Conservation (phyloP, 1,139 yeast genomes). For the Candida sojae region DNA sequence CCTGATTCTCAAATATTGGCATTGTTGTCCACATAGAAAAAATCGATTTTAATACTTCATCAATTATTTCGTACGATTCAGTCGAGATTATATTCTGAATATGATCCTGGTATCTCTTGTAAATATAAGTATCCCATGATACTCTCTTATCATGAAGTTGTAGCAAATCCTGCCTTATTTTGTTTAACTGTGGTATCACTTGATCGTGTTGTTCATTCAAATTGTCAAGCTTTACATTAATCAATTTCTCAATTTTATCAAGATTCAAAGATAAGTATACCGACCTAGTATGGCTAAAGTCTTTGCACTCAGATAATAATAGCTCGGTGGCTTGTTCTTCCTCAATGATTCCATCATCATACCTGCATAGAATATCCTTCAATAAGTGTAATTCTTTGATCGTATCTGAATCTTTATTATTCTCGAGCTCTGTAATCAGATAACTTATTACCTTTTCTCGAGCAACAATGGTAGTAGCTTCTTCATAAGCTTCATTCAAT, state of each 20-base stretch:
- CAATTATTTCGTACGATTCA: background rate
- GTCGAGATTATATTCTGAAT: background rate
- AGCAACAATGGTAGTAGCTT: slow-evolving; percentile 18
- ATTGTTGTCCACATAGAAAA: background rate
- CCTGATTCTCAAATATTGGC: slow-evolving; percentile 7
- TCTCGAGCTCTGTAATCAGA: slow-evolving; percentile 12
- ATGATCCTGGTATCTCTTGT: background rate
- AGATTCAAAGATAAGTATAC: background rate
- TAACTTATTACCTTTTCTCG: slow-evolving; percentile 22
- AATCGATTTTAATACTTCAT: background rate
- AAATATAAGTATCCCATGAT: background rate
- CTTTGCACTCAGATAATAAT: background rate
- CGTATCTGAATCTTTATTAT: background rate
- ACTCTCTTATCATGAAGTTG: background rate
- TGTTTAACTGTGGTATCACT: background rate
- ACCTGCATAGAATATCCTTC: background rate
- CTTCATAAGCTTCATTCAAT: slow-evolving; percentile 17
- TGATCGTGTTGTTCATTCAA: background rate
- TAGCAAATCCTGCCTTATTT: background rate
- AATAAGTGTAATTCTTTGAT: background rate
- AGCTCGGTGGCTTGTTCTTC: background rate
- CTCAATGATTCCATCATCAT: background rate
- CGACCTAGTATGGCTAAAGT: background rate
- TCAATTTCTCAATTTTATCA: slow-evolving; percentile 1
- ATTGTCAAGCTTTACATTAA: background rate